A percentile compares a stretch with the other conserved stretches of the same genome.
These are phyloP conservation scores for Lunularia cruciata DNA, from an alignment of 225 moss, liverwort and hornwort genomes.

Conservation along the genomic window DNA sequence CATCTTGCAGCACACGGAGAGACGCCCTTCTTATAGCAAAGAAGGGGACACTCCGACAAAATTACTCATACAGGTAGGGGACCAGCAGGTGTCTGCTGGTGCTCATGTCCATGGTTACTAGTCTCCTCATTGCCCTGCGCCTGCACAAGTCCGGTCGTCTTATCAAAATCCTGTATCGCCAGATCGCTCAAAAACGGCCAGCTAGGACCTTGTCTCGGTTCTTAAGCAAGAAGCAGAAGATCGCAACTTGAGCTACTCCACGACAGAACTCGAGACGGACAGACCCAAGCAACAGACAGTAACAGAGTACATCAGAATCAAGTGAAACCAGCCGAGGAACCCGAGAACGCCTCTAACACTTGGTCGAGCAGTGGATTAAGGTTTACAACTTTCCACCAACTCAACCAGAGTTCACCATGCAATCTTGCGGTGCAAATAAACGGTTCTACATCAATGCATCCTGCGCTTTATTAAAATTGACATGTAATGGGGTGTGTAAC, in stretches of 20 bases:
- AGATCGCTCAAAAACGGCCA: background rate
- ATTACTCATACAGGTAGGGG: slow-evolving; percentile 29
- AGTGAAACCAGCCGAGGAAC: background rate
- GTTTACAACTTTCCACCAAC: background rate
- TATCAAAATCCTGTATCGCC: slow-evolving; percentile 12
- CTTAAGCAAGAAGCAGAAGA: background rate
- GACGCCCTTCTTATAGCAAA: slow-evolving; percentile 5
- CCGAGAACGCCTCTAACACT: background rate
- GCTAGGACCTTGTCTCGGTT: background rate
- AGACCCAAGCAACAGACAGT: background rate
- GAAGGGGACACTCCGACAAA: background rate
- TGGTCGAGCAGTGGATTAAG: background rate
- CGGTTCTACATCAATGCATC: slow-evolving; percentile 12
- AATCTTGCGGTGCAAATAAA: background rate
- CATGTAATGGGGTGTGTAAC: slow-evolving; percentile 12
- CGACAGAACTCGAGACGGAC: background rate
- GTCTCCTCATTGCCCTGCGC: slow-evolving; percentile 29
- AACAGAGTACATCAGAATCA: background rate
- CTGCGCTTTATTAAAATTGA: slow-evolving; percentile 22
- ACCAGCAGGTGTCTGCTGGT: slow-evolving; percentile 23
- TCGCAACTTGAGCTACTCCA: background rate
- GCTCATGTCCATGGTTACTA: slow-evolving; percentile 31
- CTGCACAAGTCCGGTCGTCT: slow-evolving; percentile 21
- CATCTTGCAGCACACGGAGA: slow-evolving; percentile 6
- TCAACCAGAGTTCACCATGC: background rate